Evolutionary conservation across 305 asterid genomes (phyloP), one percentile per base, ranked within the genome.

Genomic region (Fraxinus floribunda): DNA sequence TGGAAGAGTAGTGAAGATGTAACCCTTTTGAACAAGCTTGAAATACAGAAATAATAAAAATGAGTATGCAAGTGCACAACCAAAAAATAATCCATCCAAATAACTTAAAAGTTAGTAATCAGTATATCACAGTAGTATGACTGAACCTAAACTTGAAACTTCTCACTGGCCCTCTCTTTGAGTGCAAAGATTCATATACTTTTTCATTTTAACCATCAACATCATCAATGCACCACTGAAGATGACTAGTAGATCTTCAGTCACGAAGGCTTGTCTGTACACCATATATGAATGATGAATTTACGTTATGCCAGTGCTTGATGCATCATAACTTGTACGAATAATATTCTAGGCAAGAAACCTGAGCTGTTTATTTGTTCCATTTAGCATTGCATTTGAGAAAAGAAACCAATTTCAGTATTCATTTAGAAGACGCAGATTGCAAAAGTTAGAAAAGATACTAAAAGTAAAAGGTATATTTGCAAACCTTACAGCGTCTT

Each of bases 151-250:
- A 9, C n/a, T 8, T 64, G 10, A 64, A 64, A 64, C 35, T 64
- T 64, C 16, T 9, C 73, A 64, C 34, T 9, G 0, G 32, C 35
- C 73, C 73, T 16, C 73, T 64, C 16, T 22, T 62, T 8, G 73
- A 22, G 35, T 64, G 71, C 32, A 7, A 64, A 22, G 73, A 10
- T 22, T 66, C 35, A 9, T 76, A 35, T 18, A 77, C 55, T 16
- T 18, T 64, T 68, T 52, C 29, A 66, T 49, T 77, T 77, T 49
- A 77, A 77, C 72, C 11, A 18, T 29, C 3, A 76, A 66, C 81
- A 66, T 66, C n/a, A 66, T 46, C 52, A 15, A 5, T 75, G 68
- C 38, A 62, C 71, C 49, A 76, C 78, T 64, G 20, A 76, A 82
- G 85, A 30, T 78, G 62, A 64, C 36, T 35, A 26, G 15, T 41